Percentiles rank a stretch among this genome's conserved stretches.
Conservation (phyloP, 768 basidiomycete species). For the Neoboletus subvelutipes region DNA sequence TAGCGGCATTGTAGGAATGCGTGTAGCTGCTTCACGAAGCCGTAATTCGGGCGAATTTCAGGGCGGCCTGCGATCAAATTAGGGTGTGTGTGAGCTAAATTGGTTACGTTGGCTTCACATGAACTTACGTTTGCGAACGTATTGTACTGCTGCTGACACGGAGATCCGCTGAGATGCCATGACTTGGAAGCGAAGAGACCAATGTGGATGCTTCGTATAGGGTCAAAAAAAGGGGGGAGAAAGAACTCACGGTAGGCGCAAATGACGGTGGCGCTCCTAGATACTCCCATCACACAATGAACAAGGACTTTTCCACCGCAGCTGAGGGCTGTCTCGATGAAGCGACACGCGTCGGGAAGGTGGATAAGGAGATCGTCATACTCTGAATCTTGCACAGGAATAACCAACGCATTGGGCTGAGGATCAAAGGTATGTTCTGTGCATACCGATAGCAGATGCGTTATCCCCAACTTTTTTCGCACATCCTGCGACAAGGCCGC, state of each 20-base stretch:
- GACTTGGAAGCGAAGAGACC: conserved; percentile 34
- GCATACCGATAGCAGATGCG: conserved; percentile 59
- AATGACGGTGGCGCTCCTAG: conserved; percentile 61
- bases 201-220: conserved; percentile 2
- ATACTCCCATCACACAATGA: conserved; percentile 74
- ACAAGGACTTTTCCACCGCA: conserved; percentile 59
- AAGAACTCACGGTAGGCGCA: conserved; percentile 51
- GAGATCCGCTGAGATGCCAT: conserved; percentile 48
- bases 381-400: conserved; percentile 45
- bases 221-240: neutral
- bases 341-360: conserved; percentile 55
- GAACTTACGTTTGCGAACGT: conserved; percentile 48
- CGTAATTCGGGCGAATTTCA: conserved; percentile 41
- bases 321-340: conserved; percentile 59
- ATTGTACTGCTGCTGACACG: conserved; percentile 44
- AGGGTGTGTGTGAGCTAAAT: conserved; percentile 11
- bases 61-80: conserved; percentile 34
- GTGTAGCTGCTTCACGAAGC: conserved; percentile 60
- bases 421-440: conserved; percentile 48
- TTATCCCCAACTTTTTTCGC: conserved; percentile 41
- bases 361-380: conserved; percentile 63
- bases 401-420: conserved; percentile 35
- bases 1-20: conserved; percentile 53
- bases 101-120: neutral
- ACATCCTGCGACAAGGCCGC: conserved; percentile 34